Percentiles rank a stretch among this genome's conserved stretches.
These are phyloP conservation scores for Leccinum barrowsii DNA, from an alignment of 768 basidiomycete genomes.

Conservation along the genomic window DNA sequence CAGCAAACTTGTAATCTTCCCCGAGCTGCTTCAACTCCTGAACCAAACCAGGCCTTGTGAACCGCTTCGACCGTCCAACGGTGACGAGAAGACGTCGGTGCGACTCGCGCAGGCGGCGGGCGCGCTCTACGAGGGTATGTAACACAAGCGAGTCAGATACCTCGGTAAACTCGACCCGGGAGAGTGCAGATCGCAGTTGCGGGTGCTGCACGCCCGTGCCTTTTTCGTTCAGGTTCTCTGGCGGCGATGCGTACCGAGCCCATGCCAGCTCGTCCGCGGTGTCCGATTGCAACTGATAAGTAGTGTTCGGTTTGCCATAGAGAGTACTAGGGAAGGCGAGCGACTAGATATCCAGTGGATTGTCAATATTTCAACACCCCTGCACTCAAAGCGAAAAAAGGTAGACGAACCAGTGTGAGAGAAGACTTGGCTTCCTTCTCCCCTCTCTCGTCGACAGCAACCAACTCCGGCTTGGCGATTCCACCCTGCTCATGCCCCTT, in stretches of 20 bases:
- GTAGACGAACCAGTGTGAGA: slow-evolving; percentile 7
- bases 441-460: slow-evolving; percentile 54
- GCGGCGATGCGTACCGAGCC: slow-evolving; percentile 50
- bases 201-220: not conserved
- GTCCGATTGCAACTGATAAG: slow-evolving; percentile 67
- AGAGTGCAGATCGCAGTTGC: slow-evolving; percentile 39
- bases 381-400: not conserved
- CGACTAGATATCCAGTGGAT: slow-evolving; percentile 35
- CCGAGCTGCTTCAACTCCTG: slow-evolving; percentile 55
- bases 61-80: slow-evolving; percentile 72
- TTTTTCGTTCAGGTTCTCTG: slow-evolving; percentile 1
- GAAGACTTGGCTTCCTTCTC: slow-evolving; percentile 29
- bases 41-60: slow-evolving; percentile 57
- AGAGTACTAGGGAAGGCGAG: slow-evolving; percentile 62
- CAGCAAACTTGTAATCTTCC: slow-evolving; percentile 22
- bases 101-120: slow-evolving; percentile 22
- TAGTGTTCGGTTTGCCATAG: slow-evolving; percentile 62
- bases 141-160: slow-evolving; percentile 52
- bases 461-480: slow-evolving; percentile 49
- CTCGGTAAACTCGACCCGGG: slow-evolving; percentile 60
- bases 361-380: not conserved
- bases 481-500: slow-evolving; percentile 39
- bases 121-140: slow-evolving; percentile 48
- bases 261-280: slow-evolving; percentile 82
- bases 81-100: slow-evolving; percentile 54